A percentile compares a stretch with the other conserved stretches of the same genome.
Evolutionary conservation across 805 yeast species (phyloP).

Genomic region (Hanseniaspora pseudoguilliermondii): DNA sequence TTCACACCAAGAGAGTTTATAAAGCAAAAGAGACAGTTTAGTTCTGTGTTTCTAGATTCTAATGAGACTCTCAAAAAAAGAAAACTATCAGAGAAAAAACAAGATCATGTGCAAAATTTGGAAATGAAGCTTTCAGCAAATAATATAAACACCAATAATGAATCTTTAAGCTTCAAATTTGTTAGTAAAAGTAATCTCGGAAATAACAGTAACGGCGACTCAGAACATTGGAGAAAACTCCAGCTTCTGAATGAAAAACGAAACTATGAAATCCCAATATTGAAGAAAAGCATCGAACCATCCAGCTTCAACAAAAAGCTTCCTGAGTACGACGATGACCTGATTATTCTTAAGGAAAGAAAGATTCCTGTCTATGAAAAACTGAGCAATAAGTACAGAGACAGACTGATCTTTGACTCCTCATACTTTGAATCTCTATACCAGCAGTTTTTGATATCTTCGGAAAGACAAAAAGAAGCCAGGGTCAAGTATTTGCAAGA

Average conservation of each 20-base stretch:
- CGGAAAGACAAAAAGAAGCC: slow-evolving; percentile 32
- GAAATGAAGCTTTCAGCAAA: not conserved
- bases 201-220: not conserved
- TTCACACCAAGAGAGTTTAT: not conserved
- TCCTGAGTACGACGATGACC: slow-evolving; percentile 18
- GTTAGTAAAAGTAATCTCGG: not conserved
- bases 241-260: not conserved
- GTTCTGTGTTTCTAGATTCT: not conserved
- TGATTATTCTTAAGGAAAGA: slow-evolving; percentile 23
- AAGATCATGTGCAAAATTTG: not conserved
- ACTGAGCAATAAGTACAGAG: slow-evolving; percentile 16
- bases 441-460: slow-evolving; percentile 20
- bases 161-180: not conserved
- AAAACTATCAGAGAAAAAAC: not conserved
- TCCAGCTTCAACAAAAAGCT: not conserved
- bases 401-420: slow-evolving; percentile 13
- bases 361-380: slow-evolving; percentile 22
- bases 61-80: not conserved
- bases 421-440: slow-evolving; percentile 21
- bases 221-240: not conserved
- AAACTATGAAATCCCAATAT: not conserved
- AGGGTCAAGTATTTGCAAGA: slow-evolving; percentile 33
- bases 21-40: not conserved
- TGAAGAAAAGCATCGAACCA: not conserved
- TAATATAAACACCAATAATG: not conserved